These are phyloP conservation scores for Cercospora sp. DNA, from an alignment of 2,329 filamentous ascomycete genomes.

Conservation along the genomic window DNA sequence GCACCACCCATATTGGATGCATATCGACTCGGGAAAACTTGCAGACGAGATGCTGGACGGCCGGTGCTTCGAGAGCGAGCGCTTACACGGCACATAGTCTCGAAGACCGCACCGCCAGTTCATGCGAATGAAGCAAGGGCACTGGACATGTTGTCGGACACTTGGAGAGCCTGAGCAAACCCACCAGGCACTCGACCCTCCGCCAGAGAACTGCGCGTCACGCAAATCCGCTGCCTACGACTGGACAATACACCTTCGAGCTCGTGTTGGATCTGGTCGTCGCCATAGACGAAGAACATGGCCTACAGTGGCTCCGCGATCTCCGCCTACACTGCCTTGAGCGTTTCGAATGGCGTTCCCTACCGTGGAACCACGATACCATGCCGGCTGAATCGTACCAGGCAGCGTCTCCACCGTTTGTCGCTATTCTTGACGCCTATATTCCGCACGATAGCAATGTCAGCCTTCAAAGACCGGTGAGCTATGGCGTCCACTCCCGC, in stretches of 20 bases:
- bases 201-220: not conserved
- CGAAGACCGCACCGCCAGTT: not conserved
- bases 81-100: not conserved
- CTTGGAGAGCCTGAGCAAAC: not conserved
- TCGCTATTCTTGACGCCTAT: not conserved
- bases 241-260: not conserved
- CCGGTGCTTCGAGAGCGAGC: not conserved
- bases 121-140: not conserved
- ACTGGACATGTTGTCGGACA: not conserved
- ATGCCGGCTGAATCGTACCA: not conserved
- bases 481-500: not conserved
- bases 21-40: not conserved
- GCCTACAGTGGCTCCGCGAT: not conserved
- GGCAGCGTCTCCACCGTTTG: not conserved
- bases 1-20: slow-evolving; percentile 4
- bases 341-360: not conserved
- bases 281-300: not conserved
- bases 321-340: not conserved
- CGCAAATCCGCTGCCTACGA: not conserved
- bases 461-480: not conserved
- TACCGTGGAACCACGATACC: not conserved
- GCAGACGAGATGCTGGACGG: not conserved
- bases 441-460: not conserved
- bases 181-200: not conserved
- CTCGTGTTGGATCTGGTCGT: not conserved